A percentile compares a stretch with the other conserved stretches of the same genome.
Evolutionary conservation across 164 flowering plant genomes (phyloP).

Genomic region (Chimonanthus salicifolius): DNA sequence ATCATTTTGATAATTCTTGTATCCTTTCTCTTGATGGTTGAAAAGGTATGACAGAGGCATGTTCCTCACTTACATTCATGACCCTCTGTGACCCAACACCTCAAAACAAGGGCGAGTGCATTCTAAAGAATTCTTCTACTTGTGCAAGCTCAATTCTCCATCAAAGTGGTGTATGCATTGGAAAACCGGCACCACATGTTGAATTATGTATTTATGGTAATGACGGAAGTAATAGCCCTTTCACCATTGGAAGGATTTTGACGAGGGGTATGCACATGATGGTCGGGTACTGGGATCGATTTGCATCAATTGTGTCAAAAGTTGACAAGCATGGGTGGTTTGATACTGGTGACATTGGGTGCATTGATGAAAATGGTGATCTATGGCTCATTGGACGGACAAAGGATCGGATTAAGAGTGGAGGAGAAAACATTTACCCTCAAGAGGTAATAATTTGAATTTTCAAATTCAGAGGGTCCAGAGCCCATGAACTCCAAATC

Average conservation of each 20-base stretch:
- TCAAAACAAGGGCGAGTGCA: conserved; percentile 7
- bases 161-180: conserved; percentile 56
- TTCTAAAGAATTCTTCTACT: conserved; percentile 1
- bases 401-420: conserved; percentile 77
- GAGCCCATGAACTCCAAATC: background rate
- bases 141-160: conserved; percentile 9
- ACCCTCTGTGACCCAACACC: conserved; percentile 48
- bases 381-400: conserved; percentile 80
- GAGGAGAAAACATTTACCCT: conserved; percentile 92
- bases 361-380: conserved; percentile 53
- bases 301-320: conserved; percentile 8
- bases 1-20: background rate
- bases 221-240: conserved; percentile 13
- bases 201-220: conserved; percentile 42
- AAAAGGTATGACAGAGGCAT: conserved; percentile 90
- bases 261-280: conserved; percentile 85
- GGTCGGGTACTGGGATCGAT: conserved; percentile 63
- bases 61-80: conserved; percentile 88
- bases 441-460: conserved; percentile 55
- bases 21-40: background rate
- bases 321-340: conserved; percentile 42
- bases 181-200: conserved; percentile 92
- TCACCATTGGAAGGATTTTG: conserved; percentile 56
- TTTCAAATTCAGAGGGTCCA: background rate
- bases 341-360: conserved; percentile 92